Conservation (phyloP, 225 moss, liverwort and hornwort genomes). For the Rhytidiadelphus loreus region DNA sequence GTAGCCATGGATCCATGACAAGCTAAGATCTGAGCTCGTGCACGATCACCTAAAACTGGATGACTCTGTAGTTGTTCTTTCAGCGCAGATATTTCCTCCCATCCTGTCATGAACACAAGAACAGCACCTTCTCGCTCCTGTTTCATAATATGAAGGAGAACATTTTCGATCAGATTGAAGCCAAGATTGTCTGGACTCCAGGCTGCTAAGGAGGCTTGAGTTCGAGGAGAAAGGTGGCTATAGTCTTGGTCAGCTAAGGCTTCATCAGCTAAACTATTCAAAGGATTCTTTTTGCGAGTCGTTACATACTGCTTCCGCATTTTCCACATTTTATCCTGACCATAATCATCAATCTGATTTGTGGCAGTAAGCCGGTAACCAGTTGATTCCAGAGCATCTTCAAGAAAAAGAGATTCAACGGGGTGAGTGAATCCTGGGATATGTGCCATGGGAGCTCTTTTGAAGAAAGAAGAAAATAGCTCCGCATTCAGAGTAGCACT, state of each 20-base stretch:
- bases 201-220: constrained; percentile 68
- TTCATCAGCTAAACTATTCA: constrained; percentile 70
- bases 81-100: constrained; percentile 82
- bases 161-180: constrained; percentile 74
- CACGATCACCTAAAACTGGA: constrained; percentile 54
- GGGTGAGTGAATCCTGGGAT: constrained; percentile 97
- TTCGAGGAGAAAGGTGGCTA: constrained; percentile 37
- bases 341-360: constrained; percentile 96
- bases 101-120: constrained; percentile 94
- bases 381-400: constrained; percentile 56
- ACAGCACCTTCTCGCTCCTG: constrained; percentile 69
- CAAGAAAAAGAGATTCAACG: constrained; percentile 63
- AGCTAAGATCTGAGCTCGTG: constrained; percentile 55
- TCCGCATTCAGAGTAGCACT: constrained; percentile 98
- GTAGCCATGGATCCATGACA: constrained; percentile 98
- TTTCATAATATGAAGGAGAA: constrained; percentile 58
- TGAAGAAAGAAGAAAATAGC: constrained; percentile 85
- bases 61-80: constrained; percentile 64
- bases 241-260: constrained; percentile 70
- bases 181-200: constrained; percentile 93
- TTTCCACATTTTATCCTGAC: constrained; percentile 89
- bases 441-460: constrained; percentile 65
- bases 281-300: constrained; percentile 51
- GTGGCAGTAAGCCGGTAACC: constrained; percentile 61
- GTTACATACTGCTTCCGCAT: constrained; percentile 69